These are phyloP conservation scores for Fabrea salina DNA, from an alignment of 169 alveolate species.

Conservation along the genomic window DNA sequence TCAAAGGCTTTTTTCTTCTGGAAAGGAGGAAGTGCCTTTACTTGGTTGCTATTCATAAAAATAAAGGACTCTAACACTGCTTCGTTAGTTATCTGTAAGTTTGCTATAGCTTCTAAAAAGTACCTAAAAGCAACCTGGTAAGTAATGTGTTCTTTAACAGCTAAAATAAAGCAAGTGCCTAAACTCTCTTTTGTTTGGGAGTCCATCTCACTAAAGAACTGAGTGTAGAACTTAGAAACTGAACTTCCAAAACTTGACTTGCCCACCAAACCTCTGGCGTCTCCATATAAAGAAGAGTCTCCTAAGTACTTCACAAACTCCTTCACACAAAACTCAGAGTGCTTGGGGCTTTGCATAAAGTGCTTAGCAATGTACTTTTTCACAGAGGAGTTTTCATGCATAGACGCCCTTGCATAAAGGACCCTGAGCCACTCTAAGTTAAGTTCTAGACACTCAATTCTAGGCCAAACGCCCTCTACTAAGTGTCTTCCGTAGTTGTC, in stretches of 20 bases:
- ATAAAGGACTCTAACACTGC: neutral
- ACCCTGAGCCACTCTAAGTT: neutral
- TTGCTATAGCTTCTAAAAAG: neutral
- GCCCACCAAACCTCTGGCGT: neutral
- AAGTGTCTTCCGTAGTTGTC: conserved; percentile 2
- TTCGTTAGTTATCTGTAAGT: neutral
- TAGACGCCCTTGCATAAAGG: neutral
- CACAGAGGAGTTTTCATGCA: conserved; percentile 1
- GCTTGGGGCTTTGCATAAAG: neutral
- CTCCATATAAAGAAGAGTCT: neutral
- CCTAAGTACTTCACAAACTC: neutral
- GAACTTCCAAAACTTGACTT: neutral
- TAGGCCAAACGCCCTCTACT: neutral
- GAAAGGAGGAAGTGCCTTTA: neutral
- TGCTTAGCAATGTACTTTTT: neutral
- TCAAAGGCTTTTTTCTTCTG: neutral
- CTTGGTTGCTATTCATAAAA: neutral
- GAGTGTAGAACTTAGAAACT: neutral
- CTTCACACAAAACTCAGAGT: neutral
- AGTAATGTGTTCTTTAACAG: neutral
- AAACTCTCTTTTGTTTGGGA: no score
- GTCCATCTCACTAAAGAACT: neutral
- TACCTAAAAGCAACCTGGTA: neutral
- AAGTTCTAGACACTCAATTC: neutral
- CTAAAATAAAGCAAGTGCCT: neutral